A percentile compares a stretch with the other conserved stretches of the same genome.
Evolutionary conservation across 768 basidiomycete species (phyloP).

Genomic region (Lentinula boryana): DNA sequence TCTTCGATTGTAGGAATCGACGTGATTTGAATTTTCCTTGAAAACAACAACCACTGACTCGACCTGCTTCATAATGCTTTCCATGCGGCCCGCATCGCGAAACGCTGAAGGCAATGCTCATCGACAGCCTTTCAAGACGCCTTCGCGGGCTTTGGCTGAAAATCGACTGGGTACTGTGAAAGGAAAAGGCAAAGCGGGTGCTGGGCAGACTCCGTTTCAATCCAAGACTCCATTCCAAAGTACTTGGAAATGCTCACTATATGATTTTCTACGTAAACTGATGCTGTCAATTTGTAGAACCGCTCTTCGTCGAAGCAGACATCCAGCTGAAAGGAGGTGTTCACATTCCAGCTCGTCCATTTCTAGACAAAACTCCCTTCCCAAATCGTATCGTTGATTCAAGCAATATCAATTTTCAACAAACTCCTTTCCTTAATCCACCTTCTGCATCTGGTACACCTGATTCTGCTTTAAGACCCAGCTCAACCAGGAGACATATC

Average conservation of each 20-base stretch:
- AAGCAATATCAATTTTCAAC: slow-evolving; percentile 9
- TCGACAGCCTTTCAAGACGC: slow-evolving; percentile 42
- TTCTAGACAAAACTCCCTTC: slow-evolving; percentile 74
- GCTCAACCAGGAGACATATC: slow-evolving; percentile 60
- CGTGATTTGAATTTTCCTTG: no score
- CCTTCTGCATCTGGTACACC: slow-evolving; percentile 29
- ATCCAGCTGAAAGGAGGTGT: slow-evolving; percentile 2
- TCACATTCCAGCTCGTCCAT: slow-evolving; percentile 33
- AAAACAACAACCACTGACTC: no score
- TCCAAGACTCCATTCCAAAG: slow-evolving; percentile 8
- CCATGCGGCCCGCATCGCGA: slow-evolving; percentile 27
- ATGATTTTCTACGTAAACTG: no score
- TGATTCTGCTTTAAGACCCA: slow-evolving; percentile 50
- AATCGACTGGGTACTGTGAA: slow-evolving; percentile 43
- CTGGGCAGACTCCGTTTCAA: slow-evolving; percentile 30
- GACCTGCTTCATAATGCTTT: slow-evolving; percentile 25
- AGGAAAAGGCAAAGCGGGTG: slow-evolving; percentile 36
- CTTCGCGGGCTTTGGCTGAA: slow-evolving; percentile 46
- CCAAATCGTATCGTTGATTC: slow-evolving; percentile 46
- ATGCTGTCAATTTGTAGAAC: neutral
- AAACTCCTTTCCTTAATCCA: slow-evolving; percentile 30
- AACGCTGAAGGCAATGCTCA: slow-evolving; percentile 19
- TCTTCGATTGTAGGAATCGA: no score
- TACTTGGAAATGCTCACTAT: neutral
- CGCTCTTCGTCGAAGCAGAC: neutral